These are phyloP conservation scores for Pleurotus salmoneostramineus DNA, from an alignment of 768 basidiomycete species.

Conservation along the genomic window DNA sequence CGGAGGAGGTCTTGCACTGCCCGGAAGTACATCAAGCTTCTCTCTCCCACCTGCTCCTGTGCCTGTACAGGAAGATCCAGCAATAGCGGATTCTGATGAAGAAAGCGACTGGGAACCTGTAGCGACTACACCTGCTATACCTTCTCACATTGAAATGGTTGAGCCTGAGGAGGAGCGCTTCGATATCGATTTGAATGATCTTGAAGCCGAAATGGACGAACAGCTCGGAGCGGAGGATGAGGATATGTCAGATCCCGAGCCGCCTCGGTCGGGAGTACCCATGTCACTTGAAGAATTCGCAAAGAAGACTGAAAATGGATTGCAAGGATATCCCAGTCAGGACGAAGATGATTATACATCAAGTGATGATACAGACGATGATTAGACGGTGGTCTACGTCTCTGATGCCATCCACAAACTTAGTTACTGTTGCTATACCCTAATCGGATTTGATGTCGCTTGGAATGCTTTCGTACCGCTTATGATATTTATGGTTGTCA, in stretches of 20 bases:
- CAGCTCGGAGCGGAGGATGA: constrained; percentile 38
- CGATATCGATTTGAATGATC: constrained; percentile 36
- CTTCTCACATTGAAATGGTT: constrained; percentile 22
- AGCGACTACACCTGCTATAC: constrained; percentile 15
- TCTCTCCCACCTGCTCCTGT: constrained; percentile 21
- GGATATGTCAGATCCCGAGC: constrained; percentile 36
- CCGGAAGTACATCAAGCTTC: constrained; percentile 23
- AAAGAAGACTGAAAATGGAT: constrained; percentile 12
- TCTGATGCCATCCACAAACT: not conserved
- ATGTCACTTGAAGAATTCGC: constrained; percentile 50
- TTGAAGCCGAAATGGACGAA: constrained; percentile 33
- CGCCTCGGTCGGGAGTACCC: constrained; percentile 26
- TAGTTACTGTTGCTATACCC: not conserved
- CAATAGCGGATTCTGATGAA: constrained; percentile 20
- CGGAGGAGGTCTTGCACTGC: constrained; percentile 31
- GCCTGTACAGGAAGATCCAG: constrained; percentile 14
- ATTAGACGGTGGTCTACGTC: constrained; percentile 19
- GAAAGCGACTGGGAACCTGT: constrained; percentile 53
- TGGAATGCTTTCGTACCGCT: not conserved
- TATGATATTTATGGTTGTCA: not conserved
- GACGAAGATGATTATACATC: constrained; percentile 50
- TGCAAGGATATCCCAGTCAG: constrained; percentile 17
- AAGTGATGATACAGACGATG: constrained; percentile 54
- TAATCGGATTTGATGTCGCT: not conserved
- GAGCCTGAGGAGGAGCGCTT: constrained; percentile 15